phyloP scores from a whole-genome alignment of 169 alveolate genomes.

The Amoebophrya sp. region DNA sequence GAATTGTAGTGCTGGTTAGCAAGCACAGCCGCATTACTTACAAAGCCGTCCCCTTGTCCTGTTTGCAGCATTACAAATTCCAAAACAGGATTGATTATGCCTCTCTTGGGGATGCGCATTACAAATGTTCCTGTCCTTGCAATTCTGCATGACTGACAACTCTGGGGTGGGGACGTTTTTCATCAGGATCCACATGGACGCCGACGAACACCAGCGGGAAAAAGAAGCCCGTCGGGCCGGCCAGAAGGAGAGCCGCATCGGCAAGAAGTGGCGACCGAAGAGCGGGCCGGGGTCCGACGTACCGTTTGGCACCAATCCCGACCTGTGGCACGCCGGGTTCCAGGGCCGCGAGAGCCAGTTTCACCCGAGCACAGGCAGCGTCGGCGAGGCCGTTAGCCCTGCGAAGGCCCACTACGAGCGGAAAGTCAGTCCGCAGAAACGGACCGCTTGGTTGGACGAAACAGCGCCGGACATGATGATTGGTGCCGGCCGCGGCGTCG shows the following conservation, averaged over 20 bases:
- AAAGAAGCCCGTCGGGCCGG: background rate
- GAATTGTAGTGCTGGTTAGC: no score
- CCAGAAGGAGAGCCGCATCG: background rate
- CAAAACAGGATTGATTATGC: no score
- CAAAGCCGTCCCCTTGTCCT: no score
- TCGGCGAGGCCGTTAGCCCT: no score
- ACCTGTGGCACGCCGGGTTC: background rate
- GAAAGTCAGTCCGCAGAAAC: background rate
- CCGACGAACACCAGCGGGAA: no score
- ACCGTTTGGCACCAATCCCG: background rate
- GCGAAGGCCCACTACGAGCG: background rate
- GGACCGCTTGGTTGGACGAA: background rate
- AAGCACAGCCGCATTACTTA: no score
- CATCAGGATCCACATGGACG: no score
- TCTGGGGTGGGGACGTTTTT: no score
- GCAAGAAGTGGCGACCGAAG: background rate
- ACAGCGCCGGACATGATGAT: background rate
- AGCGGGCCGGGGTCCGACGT: background rate
- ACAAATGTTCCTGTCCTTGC: no score
- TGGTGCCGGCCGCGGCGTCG: slow-evolving; percentile 4
- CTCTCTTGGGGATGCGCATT: no score
- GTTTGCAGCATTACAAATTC: no score
- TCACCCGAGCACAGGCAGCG: background rate
- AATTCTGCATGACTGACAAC: no score
- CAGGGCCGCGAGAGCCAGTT: background rate